phyloP scores from a whole-genome alignment of 192 early-diverging fungal species.

The Coemansia sp. region DNA sequence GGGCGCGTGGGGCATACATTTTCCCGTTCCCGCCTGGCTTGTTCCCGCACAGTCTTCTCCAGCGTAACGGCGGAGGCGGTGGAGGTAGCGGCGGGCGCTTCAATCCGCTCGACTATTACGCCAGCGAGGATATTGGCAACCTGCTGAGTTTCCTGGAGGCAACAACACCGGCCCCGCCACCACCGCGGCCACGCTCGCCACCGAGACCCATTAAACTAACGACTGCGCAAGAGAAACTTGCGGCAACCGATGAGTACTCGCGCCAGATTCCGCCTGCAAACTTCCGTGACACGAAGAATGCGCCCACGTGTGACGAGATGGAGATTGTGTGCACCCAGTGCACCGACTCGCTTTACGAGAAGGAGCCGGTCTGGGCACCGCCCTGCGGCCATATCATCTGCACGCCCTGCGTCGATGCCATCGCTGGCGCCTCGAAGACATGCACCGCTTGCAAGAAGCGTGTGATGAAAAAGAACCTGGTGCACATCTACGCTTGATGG shows the following conservation, averaged over 20 bases:
- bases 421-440: slow-evolving; percentile 20
- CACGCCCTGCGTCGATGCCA: slow-evolving; percentile 33
- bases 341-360: slow-evolving; percentile 24
- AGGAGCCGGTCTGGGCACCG: slow-evolving; percentile 46
- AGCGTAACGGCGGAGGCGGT: neutral
- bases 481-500: slow-evolving; percentile 26
- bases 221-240: slow-evolving; percentile 37
- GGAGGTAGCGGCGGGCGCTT: slow-evolving; percentile 7
- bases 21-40: slow-evolving; percentile 40
- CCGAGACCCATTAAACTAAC: slow-evolving; percentile 33
- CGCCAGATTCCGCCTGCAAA: slow-evolving; percentile 39
- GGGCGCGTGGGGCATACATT: slow-evolving; percentile 6
- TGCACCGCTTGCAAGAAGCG: slow-evolving; percentile 44
- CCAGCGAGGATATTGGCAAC: slow-evolving; percentile 40
- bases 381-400: slow-evolving; percentile 50
- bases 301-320: neutral
- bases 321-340: slow-evolving; percentile 48
- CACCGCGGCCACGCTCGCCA: slow-evolving; percentile 25
- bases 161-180: slow-evolving; percentile 32
- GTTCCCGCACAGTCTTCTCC: slow-evolving; percentile 13
- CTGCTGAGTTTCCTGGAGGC: slow-evolving; percentile 48
- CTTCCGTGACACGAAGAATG: slow-evolving; percentile 27
- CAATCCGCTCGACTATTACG: slow-evolving; percentile 42
- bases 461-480: slow-evolving; percentile 31
- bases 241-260: slow-evolving; percentile 22